Percentiles rank a stretch among this genome's conserved stretches.
Evolutionary conservation across 768 basidiomycete genomes (phyloP).

Genomic region (Gloeopeniophorella convolvens): DNA sequence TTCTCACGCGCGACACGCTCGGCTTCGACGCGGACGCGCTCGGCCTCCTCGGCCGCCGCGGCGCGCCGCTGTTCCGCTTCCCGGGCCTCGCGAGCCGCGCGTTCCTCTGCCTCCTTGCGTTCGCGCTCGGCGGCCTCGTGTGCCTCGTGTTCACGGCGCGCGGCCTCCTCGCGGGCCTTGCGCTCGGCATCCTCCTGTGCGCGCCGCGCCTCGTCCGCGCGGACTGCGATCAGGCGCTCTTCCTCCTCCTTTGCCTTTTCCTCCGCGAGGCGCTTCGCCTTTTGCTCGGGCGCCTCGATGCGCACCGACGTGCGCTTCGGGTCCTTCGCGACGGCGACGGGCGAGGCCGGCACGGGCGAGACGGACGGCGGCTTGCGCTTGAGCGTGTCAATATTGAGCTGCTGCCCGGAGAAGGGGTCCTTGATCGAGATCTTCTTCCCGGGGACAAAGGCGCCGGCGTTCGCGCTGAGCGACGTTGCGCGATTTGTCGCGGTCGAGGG

Average conservation of each 20-base stretch:
- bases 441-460: constrained; percentile 65
- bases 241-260: constrained; percentile 45
- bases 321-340: constrained; percentile 13
- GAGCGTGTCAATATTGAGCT: constrained; percentile 53
- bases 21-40: constrained; percentile 26
- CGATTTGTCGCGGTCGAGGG: constrained; percentile 46
- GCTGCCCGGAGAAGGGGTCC: constrained; percentile 40
- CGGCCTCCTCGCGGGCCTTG: constrained; percentile 28
- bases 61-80: constrained; percentile 23
- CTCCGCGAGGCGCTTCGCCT: constrained; percentile 41
- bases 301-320: constrained; percentile 37
- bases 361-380: constrained; percentile 41
- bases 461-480: constrained; percentile 44
- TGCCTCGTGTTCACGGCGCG: constrained; percentile 27
- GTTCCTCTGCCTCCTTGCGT: constrained; percentile 38
- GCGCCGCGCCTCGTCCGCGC: too few relatives aligned
- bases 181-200: constrained; percentile 35
- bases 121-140: constrained; percentile 34
- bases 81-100: constrained; percentile 29
- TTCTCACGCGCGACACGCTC: constrained; percentile 33
- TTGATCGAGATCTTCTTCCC: constrained; percentile 29
- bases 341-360: constrained; percentile 28
- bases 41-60: constrained; percentile 26
- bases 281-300: constrained; percentile 58
- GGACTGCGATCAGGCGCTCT: too few relatives aligned